These are phyloP conservation scores for Cordyceps cicadae DNA, from an alignment of 2,329 filamentous ascomycete genomes.

Conservation along the genomic window DNA sequence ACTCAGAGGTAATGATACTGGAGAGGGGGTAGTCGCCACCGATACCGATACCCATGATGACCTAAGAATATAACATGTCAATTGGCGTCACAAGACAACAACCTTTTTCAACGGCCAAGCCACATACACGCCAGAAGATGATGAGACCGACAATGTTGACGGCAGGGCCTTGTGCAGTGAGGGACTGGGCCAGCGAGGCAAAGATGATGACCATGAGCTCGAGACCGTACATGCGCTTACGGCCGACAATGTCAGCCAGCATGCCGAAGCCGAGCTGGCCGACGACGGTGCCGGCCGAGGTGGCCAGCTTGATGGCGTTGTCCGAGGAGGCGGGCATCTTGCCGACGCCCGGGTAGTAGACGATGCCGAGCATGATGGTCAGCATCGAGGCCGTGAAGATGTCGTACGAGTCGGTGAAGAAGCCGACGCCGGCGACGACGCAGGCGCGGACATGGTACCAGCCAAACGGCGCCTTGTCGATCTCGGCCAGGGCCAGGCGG, in stretches of 20 bases:
- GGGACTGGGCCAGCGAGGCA: conserved; percentile 63
- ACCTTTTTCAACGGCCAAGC: too few species aligned
- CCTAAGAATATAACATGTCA: conserved; percentile 17
- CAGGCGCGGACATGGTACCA: conserved; percentile 78
- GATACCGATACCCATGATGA: conserved; percentile 52
- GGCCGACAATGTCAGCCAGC: conserved; percentile 68
- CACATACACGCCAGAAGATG: conserved; percentile 68
- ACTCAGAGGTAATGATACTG: conserved; percentile 79
- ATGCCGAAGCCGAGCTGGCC: conserved; percentile 75
- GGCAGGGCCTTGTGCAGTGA: conserved; percentile 54
- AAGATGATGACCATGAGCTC: conserved; percentile 76
- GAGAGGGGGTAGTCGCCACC: conserved; percentile 66
- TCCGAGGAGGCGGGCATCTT: conserved; percentile 60
- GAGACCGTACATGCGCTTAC: conserved; percentile 64
- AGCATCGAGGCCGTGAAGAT: conserved; percentile 71
- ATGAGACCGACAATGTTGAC: conserved; percentile 58
- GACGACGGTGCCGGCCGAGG: conserved; percentile 73
- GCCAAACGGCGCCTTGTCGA: conserved; percentile 73
- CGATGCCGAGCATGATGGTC: conserved; percentile 69
- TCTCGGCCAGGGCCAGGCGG: conserved; percentile 69
- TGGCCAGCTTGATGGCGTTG: conserved; percentile 78
- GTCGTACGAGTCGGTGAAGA: conserved; percentile 82
- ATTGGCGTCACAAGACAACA: background rate
- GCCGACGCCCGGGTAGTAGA: conserved; percentile 56
- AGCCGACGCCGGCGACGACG: conserved; percentile 72